These are phyloP conservation scores for Avena insularis DNA, from an alignment of 176 grass and related monocot genomes.

Conservation along the genomic window DNA sequence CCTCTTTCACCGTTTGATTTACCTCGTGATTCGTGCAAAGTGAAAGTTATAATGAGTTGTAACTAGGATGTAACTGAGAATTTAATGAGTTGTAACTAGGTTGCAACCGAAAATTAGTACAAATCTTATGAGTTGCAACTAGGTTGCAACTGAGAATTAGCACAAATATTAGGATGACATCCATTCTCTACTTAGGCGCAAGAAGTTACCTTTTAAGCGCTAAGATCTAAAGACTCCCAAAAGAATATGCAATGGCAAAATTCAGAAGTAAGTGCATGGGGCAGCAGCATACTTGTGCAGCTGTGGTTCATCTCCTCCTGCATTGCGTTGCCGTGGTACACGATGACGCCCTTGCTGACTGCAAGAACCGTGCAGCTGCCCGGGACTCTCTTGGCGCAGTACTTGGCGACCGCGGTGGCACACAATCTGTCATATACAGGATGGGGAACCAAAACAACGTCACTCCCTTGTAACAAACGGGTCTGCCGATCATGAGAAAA, in stretches of 20 bases:
- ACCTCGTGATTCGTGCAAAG: too few species aligned
- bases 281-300: slow-evolving; percentile 22
- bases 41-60: too few species aligned
- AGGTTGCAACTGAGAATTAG: too few species aligned
- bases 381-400: slow-evolving; percentile 69
- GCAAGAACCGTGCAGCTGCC: slow-evolving; percentile 68
- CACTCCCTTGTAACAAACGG: background rate
- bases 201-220: too few species aligned
- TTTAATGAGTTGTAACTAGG: too few species aligned
- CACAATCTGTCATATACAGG: slow-evolving; percentile 26
- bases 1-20: too few species aligned
- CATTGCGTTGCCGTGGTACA: slow-evolving; percentile 59
- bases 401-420: slow-evolving; percentile 64
- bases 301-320: slow-evolving; percentile 25
- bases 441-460: background rate
- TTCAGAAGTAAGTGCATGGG: background rate
- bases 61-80: too few species aligned
- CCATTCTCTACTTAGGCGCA: too few species aligned
- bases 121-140: too few species aligned
- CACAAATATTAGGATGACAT: too few species aligned
- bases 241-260: background rate
- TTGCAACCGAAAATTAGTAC: too few species aligned
- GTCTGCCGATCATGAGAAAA: background rate
- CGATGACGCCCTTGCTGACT: slow-evolving; percentile 63
- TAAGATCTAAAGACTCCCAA: too few species aligned